Evolutionary conservation across 2,329 filamentous ascomycete genomes (phyloP), one percentile per base, ranked within the genome.

Genomic region (Alternaria burnsii): DNA sequence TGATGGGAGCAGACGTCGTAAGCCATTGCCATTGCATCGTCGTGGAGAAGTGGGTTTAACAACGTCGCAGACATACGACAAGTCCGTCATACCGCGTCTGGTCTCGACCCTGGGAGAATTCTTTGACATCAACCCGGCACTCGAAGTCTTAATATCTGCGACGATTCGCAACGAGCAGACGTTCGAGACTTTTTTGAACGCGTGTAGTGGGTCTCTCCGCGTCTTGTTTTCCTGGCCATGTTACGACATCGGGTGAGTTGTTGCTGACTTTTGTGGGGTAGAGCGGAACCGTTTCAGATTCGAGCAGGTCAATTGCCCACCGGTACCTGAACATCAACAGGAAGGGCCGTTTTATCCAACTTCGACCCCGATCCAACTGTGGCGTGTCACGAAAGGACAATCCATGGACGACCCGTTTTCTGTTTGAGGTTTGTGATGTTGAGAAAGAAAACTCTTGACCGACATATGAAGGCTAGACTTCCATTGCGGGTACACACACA

Each of bases 1-100:
- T 94, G 3, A 78, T 94, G 28, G 92, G 91, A 4, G 90, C 91
- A 34, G 91, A 94, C 74, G 86, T 94, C 62, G 83, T 85, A 75
- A 79, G 82, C 71, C 60, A 54, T 55, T 43, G 48, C 58, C 58
- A 59, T 60, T 40, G 42, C 51, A 52, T 44, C 40, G 41, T 52
- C 34, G 30, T 52, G 55, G 58, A 57, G 42, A 63, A 43, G 56
- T 54, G 62, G 59, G 53, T 63, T 67, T 60, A 61, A 64, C 62
- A 59, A 55, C 36, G 57, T 58, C 57, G 50, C 69, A 89, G 77
- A 94, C 90, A 1, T 94, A 94, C 76, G 91, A 94, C 72, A 82
- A 82, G 61, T 81, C 81, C 36, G 83, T 87, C 42, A 88, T 91
- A 51, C 86, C 88, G 0, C 81, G 86, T 1, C 81, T 94, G 24